These are phyloP conservation scores for Mrakia frigida DNA, from an alignment of 768 basidiomycete genomes.

Conservation along the genomic window DNA sequence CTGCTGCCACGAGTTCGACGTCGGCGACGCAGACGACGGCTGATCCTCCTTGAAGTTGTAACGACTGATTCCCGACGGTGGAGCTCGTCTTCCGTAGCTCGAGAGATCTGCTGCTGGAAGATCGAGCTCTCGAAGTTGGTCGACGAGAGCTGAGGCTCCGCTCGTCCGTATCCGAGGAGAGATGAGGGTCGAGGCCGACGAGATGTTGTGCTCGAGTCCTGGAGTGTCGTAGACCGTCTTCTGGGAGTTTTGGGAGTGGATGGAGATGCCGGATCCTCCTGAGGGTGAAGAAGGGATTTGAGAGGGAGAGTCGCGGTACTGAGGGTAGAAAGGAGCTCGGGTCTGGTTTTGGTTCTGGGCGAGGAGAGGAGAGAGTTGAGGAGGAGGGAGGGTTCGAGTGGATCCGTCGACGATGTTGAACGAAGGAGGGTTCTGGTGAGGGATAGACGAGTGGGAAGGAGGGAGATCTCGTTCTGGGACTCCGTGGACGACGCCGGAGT, in stretches of 20 bases:
- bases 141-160: conserved; percentile 39
- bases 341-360: conserved; percentile 22
- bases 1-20: conserved; percentile 4
- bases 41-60: conserved; percentile 2
- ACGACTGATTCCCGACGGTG: conserved; percentile 30
- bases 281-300: conserved; percentile 21
- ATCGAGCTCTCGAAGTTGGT: conserved; percentile 45
- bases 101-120: conserved; percentile 44
- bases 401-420: conserved; percentile 26
- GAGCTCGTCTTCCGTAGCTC: conserved; percentile 41
- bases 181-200: conserved; percentile 14
- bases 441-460: conserved; percentile 46
- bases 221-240: conserved; percentile 25
- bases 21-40: conserved; percentile 3
- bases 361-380: conserved; percentile 47
- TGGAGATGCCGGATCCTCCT: conserved; percentile 30
- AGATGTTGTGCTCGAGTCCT: conserved; percentile 20
- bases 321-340: conserved; percentile 36
- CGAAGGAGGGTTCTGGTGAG: conserved; percentile 30
- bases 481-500: conserved; percentile 21
- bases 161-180: conserved; percentile 24
- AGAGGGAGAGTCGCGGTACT: conserved; percentile 26
- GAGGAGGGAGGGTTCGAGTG: conserved; percentile 44
- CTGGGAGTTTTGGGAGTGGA: conserved; percentile 1
- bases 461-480: conserved; percentile 40